A percentile compares a stretch with the other conserved stretches of the same genome.
These are phyloP conservation scores for Yamadazyma triangularis DNA, from an alignment of 1,139 yeast species.

Conservation along the genomic window DNA sequence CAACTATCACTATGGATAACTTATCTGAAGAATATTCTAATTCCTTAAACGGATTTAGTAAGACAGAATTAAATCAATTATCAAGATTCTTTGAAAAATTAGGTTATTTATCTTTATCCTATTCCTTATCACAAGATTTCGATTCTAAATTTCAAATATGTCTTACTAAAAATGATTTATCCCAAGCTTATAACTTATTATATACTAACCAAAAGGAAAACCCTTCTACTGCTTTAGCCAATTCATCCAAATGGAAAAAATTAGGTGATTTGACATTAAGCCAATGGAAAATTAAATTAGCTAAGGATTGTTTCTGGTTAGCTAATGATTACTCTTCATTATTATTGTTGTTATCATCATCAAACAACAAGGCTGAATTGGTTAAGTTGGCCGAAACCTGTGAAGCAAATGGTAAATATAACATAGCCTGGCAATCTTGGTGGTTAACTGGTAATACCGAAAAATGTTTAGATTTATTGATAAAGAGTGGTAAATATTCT, in stretches of 20 bases:
- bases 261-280: conserved; percentile 83
- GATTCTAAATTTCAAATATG: conserved; percentile 77
- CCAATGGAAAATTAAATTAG: conserved; percentile 76
- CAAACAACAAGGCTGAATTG: conserved; percentile 64
- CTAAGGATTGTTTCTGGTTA: conserved; percentile 72
- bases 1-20: conserved; percentile 60
- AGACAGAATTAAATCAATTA: conserved; percentile 69
- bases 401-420: conserved; percentile 68
- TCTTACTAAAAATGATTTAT: conserved; percentile 60
- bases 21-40: conserved; percentile 54
- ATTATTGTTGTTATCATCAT: conserved; percentile 76
- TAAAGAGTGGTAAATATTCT: conserved; percentile 64
- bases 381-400: conserved; percentile 61
- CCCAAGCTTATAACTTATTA: conserved; percentile 72
- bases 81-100: conserved; percentile 93
- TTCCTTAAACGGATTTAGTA: conserved; percentile 47
- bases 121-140: conserved; percentile 72
- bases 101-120: conserved; percentile 79
- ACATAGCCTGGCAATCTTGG: conserved; percentile 87
- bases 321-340: conserved; percentile 83
- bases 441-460: conserved; percentile 79
- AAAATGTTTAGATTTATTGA: conserved; percentile 62
- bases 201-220: conserved; percentile 49
- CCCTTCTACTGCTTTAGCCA: conserved; percentile 29
- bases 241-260: conserved; percentile 72